These are phyloP conservation scores for Mortierella sp. DNA, from an alignment of 371 early-diverging fungal genomes.

Conservation along the genomic window DNA sequence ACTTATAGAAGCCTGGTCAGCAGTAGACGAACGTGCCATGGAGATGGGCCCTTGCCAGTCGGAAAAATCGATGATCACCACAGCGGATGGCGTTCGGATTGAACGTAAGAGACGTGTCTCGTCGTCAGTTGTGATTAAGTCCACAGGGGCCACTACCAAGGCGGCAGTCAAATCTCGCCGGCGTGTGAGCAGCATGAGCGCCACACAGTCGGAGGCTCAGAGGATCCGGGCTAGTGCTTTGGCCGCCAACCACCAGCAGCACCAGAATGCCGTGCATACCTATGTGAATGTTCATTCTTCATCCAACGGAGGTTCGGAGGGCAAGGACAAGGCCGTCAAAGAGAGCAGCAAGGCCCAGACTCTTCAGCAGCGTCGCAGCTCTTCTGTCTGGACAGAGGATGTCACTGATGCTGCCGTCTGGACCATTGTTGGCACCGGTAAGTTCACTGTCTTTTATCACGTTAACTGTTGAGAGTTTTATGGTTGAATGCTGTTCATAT, in stretches of 20 bases:
- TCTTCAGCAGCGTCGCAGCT: constrained; percentile 54
- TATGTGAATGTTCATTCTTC: constrained; percentile 25
- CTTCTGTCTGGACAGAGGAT: constrained; percentile 85
- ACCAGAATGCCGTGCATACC: constrained; percentile 24
- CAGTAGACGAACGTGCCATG: constrained; percentile 30
- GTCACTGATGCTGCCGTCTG: constrained; percentile 90
- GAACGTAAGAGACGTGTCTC: constrained; percentile 60
- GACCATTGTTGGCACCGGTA: constrained; percentile 90
- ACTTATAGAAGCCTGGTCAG: constrained; percentile 44
- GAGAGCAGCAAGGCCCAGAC: constrained; percentile 33
- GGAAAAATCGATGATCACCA: constrained; percentile 38
- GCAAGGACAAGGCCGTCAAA: constrained; percentile 32
- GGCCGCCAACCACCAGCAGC: constrained; percentile 30
- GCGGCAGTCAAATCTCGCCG: constrained; percentile 46
- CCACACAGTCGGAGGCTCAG: constrained; percentile 57
- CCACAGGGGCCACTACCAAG: constrained; percentile 24
- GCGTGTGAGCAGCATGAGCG: constrained; percentile 61
- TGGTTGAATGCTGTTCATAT: background rate
- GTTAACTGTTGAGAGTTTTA: background rate
- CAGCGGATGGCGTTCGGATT: constrained; percentile 43
- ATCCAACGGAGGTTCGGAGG: background rate
- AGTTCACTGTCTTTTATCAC: background rate
- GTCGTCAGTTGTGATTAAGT: constrained; percentile 57
- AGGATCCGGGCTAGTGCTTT: constrained; percentile 50
- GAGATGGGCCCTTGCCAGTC: constrained; percentile 10